Evolutionary conservation across 257 asterid genomes (phyloP).

Genomic region (Paraleonurus japonicus): DNA sequence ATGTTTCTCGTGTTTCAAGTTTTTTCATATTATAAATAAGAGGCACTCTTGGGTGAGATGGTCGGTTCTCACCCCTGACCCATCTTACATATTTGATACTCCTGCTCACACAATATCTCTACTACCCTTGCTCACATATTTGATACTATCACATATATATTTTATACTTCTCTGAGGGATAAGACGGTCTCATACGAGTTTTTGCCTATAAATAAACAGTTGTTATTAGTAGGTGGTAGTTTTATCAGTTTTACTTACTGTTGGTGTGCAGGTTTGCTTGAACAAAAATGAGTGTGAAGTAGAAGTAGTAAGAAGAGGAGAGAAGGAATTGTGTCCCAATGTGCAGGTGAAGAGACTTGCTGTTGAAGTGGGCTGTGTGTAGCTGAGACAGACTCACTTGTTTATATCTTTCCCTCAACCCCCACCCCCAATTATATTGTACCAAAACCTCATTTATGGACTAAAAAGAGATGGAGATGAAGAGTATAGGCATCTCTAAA

Average conservation of each 20-base stretch:
- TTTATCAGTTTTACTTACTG: too few species aligned
- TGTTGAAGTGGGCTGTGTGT: conserved; percentile 47
- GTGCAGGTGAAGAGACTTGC: conserved; percentile 48
- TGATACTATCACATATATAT: too few species aligned
- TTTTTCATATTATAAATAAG: neutral
- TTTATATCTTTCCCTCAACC: neutral
- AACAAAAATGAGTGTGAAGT: conserved; percentile 46
- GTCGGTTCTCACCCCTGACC: too few species aligned
- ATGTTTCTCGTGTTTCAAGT: neutral
- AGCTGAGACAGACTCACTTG: conserved; percentile 22
- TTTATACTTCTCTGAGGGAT: too few species aligned
- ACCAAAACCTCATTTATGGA: neutral
- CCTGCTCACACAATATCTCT: too few species aligned
- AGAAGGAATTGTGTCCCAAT: conserved; percentile 43
- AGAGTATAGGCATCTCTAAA: neutral
- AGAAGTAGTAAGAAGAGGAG: conserved; percentile 27
- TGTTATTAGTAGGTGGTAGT: too few species aligned
- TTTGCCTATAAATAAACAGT: too few species aligned
- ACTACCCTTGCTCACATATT: too few species aligned
- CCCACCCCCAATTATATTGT: neutral
- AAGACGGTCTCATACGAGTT: too few species aligned
- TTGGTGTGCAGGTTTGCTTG: conserved; percentile 54
- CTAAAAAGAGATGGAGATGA: neutral
- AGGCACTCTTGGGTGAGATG: too few species aligned
- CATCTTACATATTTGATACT: too few species aligned